phyloP scores from a whole-genome alignment of 495 filamentous ascomycete genomes.

The Recurvomyces mirabilis region DNA sequence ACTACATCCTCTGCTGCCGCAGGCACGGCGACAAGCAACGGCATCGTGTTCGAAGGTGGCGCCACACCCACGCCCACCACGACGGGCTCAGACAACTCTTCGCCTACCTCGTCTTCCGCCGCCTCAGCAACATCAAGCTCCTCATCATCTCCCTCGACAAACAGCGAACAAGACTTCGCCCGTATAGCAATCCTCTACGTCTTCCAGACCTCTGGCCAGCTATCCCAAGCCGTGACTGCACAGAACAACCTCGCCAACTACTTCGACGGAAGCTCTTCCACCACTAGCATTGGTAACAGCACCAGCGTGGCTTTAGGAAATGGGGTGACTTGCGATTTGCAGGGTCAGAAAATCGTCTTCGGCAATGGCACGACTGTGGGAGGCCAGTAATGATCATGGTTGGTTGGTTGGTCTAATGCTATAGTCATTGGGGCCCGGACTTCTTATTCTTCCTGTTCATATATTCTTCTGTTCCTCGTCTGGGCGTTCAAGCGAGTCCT shows the following conservation, averaged over 20 bases:
- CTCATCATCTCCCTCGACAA: conserved; percentile 23
- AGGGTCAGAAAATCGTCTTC: background rate
- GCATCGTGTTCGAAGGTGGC: conserved; percentile 23
- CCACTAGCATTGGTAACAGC: background rate
- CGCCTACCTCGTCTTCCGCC: conserved; percentile 1
- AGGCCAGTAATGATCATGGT: background rate
- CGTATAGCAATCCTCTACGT: conserved; percentile 52
- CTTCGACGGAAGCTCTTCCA: conserved; percentile 24
- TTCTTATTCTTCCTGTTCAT: background rate
- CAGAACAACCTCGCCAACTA: conserved; percentile 46
- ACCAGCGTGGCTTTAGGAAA: background rate
- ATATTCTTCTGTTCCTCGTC: background rate
- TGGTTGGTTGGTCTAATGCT: background rate
- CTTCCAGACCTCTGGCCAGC: conserved; percentile 41
- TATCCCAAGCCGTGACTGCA: conserved; percentile 44
- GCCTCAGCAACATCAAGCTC: conserved; percentile 16
- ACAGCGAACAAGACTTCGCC: conserved; percentile 51
- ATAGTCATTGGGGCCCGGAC: background rate
- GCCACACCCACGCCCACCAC: conserved; percentile 4
- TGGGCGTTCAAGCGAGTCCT: conserved; percentile 3
- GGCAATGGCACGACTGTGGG: conserved; percentile 7
- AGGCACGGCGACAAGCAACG: conserved; percentile 18
- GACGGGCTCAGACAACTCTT: background rate
- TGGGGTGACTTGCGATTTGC: background rate
- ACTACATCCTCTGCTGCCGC: background rate